Evolutionary conservation across 306 rosid species (phyloP), one percentile per base, ranked within the genome.

Genomic region (Inga leiocalycina): DNA sequence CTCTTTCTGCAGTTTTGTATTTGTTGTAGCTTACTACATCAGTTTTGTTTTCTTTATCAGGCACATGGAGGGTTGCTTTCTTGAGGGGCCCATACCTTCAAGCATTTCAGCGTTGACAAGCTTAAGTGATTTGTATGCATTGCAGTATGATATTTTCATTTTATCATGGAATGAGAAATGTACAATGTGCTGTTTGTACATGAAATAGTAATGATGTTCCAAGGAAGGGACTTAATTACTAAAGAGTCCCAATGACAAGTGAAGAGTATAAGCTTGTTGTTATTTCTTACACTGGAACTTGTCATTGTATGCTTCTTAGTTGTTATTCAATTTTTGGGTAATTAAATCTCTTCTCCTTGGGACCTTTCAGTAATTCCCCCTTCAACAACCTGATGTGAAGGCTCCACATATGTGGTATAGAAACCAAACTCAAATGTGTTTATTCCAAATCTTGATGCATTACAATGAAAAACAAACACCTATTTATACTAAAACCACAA

Each of bases 31-130:
- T 15, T 32, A 34, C 39, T 65, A 13, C 19, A 27, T 13, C 69
- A 65, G 15, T 65, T 65, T 65, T 61, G 15, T 4, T 32, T 32
- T 27, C 30, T 30, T 13, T 64, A 27, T 13, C 10, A 65, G 71
- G 71, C 71, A 65, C 71, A 65, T 65, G 71, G 71, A 32, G 39
- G 71, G 71, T 65, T 65, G 71, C 12, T 65, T n/a, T 65, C 22
- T 65, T 32, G 71, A 65, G 71, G 71, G 71, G 71, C 71, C 71
- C 43, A 65, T 65, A 65, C 71, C 71, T 32, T 6, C n/a, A 65
- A 65, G 43, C 71, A 32, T 65, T 65, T 65, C 71, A 32, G 2
- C n/a, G 22, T 65, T 32, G 71, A 32, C 71, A 65, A 32, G 11
- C n/a, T 65, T 65, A 65, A 65, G 9, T 13, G 71, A 65, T 65